Percentiles rank a stretch among this genome's conserved stretches.
Conservation (phyloP, 106 monocot genomes). For the Vanilla planifolia region DNA sequence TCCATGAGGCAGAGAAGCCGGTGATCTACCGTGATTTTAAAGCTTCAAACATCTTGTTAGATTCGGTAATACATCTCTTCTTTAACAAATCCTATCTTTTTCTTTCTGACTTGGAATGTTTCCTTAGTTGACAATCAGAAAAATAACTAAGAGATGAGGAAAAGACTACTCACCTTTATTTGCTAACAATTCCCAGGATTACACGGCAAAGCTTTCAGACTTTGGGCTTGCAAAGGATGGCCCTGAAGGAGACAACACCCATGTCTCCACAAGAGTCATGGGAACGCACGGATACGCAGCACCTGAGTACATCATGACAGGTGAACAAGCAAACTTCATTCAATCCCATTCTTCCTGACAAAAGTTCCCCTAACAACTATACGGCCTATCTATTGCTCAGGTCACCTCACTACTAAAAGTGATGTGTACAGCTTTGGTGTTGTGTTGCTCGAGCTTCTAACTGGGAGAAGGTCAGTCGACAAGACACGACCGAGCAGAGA, state of each 20-base stretch:
- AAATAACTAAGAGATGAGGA: background rate
- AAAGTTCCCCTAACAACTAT: background rate
- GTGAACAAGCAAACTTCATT: conserved; percentile 5
- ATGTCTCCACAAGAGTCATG: conserved; percentile 45
- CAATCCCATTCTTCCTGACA: background rate
- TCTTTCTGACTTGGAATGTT: too few relatives aligned
- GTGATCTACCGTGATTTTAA: conserved; percentile 21
- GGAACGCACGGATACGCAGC: conserved; percentile 47
- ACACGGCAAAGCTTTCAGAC: conserved; percentile 38
- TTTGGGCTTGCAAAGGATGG: conserved; percentile 45
- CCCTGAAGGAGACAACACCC: conserved; percentile 31
- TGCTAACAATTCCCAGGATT: conserved; percentile 19
- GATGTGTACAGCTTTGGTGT: conserved; percentile 87
- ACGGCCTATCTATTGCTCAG: conserved; percentile 15
- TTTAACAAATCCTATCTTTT: background rate
- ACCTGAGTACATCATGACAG: conserved; percentile 54
- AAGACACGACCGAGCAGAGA: conserved; percentile 33
- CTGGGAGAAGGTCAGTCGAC: conserved; percentile 50
- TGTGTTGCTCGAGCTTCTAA: conserved; percentile 60
- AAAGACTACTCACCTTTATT: background rate
- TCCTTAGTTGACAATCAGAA: background rate
- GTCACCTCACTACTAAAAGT: conserved; percentile 66
- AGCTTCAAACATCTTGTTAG: conserved; percentile 17
- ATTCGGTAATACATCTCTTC: conserved; percentile 7
- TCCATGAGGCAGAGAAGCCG: conserved; percentile 15